phyloP scores from a whole-genome alignment of 129 eudicot species.

The Flaveria bidentis region DNA sequence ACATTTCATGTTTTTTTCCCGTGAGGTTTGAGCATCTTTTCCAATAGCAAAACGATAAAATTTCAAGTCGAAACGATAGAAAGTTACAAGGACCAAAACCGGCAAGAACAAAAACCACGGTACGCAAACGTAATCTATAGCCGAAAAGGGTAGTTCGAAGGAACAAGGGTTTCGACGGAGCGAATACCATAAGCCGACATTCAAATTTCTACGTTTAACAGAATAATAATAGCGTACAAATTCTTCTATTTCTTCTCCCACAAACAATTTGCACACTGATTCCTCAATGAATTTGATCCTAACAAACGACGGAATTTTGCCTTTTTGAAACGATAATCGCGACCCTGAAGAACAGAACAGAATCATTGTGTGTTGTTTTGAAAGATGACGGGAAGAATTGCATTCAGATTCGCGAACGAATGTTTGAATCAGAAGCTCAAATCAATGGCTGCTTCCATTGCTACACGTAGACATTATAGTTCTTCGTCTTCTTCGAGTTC shows the following conservation, averaged over 20 bases:
- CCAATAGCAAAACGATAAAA: no score
- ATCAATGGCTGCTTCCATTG: slow-evolving; percentile 28
- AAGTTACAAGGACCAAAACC: slow-evolving; percentile 20
- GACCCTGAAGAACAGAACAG: slow-evolving; percentile 22
- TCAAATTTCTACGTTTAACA: slow-evolving; percentile 27
- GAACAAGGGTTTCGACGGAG: slow-evolving; percentile 30
- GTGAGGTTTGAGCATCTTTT: no score
- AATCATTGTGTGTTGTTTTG: background rate
- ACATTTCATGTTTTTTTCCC: no score
- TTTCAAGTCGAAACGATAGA: background rate
- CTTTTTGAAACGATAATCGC: slow-evolving; percentile 2
- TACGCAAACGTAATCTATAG: background rate
- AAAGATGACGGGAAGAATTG: slow-evolving; percentile 49
- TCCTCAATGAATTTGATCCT: slow-evolving; percentile 22
- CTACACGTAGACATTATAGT: slow-evolving; percentile 32
- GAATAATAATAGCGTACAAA: slow-evolving; percentile 28
- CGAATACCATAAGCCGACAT: slow-evolving; percentile 36
- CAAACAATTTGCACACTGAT: slow-evolving; percentile 29
- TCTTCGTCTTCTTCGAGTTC: slow-evolving; percentile 41
- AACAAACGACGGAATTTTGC: slow-evolving; percentile 7
- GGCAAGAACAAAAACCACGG: background rate
- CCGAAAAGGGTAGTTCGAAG: slow-evolving; percentile 18
- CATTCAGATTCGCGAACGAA: slow-evolving; percentile 37
- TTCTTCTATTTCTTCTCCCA: slow-evolving; percentile 25
- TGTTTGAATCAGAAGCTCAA: slow-evolving; percentile 41